A percentile compares a stretch with the other conserved stretches of the same genome.
phyloP scores from a whole-genome alignment of 768 basidiomycete species.

The Grammothele lineata region DNA sequence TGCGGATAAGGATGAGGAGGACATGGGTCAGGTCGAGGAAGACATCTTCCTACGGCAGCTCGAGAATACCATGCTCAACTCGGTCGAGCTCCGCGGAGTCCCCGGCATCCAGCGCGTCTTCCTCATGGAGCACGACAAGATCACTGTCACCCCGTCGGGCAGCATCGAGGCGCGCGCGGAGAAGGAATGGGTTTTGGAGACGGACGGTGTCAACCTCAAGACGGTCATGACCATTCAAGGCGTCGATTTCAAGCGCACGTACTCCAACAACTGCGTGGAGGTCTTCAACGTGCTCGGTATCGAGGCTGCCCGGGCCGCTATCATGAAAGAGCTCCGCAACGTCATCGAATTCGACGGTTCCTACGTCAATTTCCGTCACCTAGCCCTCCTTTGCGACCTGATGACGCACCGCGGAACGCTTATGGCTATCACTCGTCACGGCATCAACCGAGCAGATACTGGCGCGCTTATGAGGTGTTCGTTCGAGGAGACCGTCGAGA shows the following conservation, averaged over 20 bases:
- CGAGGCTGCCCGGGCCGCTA: constrained; percentile 91
- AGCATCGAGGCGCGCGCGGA: constrained; percentile 57
- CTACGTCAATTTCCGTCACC: constrained; percentile 97
- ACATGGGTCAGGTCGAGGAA: constrained; percentile 73
- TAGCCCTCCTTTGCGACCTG: constrained; percentile 93
- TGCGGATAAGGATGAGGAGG: constrained; percentile 83
- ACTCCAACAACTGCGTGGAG: constrained; percentile 96
- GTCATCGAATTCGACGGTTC: constrained; percentile 99
- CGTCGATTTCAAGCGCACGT: constrained; percentile 89
- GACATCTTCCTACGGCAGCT: constrained; percentile 95
- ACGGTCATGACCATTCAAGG: constrained; percentile 94
- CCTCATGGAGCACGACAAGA: constrained; percentile 84
- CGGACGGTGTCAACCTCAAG: constrained; percentile 94
- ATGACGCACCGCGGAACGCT: constrained; percentile 95
- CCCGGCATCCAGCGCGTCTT: constrained; percentile 89
- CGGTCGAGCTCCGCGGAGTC: constrained; percentile 92
- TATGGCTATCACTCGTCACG: constrained; percentile 99
- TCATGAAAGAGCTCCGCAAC: constrained; percentile 88
- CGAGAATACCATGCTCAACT: constrained; percentile 95
- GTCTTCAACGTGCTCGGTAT: constrained; percentile 94
- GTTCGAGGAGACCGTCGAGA: constrained; percentile 99
- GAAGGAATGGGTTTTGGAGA: constrained; percentile 96
- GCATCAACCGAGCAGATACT: constrained; percentile 99
- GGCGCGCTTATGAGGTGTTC: constrained; percentile 98
- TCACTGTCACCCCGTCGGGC: constrained; percentile 60